phyloP scores from a whole-genome alignment of 2,329 filamentous ascomycete species.

The Pyricularia sp. region DNA sequence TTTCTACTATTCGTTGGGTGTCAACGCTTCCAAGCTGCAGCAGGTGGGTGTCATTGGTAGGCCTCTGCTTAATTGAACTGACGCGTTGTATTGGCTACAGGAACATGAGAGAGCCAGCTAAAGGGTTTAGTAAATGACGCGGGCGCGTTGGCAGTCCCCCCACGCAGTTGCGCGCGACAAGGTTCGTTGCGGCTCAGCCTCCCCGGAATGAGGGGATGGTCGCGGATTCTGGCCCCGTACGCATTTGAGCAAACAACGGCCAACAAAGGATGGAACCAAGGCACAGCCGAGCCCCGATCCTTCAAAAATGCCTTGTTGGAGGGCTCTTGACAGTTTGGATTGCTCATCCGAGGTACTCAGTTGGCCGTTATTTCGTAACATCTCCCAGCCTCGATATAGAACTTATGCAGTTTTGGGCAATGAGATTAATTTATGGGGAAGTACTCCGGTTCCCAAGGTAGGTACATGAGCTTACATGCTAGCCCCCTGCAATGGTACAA shows the following conservation, averaged over 20 bases:
- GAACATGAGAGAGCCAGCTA: neutral
- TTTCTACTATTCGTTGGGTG: neutral
- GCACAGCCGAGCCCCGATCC: neutral
- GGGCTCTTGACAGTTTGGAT: neutral
- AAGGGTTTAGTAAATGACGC: neutral
- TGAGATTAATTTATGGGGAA: neutral
- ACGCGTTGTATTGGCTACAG: neutral
- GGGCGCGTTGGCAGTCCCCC: neutral
- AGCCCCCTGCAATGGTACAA: neutral
- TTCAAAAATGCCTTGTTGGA: neutral
- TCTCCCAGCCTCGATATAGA: neutral
- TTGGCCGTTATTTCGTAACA: neutral
- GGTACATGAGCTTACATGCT: neutral
- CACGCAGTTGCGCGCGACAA: neutral
- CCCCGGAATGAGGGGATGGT: neutral
- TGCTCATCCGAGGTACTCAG: neutral
- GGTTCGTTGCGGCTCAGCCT: neutral
- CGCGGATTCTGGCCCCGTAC: neutral
- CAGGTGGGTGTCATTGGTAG: neutral
- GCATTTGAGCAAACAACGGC: neutral
- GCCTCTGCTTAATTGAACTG: neutral
- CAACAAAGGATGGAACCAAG: neutral
- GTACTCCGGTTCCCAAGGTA: neutral
- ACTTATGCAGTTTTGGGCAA: neutral
- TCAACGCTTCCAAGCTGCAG: neutral